Conservation (phyloP, 202 grass and related monocot species). For the Elaeis oleifera region DNA sequence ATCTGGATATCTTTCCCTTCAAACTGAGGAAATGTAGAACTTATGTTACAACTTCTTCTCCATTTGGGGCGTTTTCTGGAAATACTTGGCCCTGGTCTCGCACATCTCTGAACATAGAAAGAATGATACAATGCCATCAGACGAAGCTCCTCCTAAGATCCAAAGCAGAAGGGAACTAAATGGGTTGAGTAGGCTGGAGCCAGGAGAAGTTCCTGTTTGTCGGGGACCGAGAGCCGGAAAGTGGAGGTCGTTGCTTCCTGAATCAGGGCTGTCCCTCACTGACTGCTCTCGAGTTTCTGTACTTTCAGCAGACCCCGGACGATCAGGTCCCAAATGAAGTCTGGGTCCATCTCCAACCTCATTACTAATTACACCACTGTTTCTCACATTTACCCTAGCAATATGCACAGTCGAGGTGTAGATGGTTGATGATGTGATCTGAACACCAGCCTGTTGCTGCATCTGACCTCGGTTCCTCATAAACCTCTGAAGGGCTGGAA, state of each 20-base stretch:
- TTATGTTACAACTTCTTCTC: slow-evolving; percentile 64
- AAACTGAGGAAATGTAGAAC: background rate
- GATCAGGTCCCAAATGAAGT: slow-evolving; percentile 27
- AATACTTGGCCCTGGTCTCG: slow-evolving; percentile 60
- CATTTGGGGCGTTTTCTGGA: slow-evolving; percentile 38
- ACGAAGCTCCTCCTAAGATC: slow-evolving; percentile 68
- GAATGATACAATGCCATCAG: slow-evolving; percentile 88
- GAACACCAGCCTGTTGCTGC: slow-evolving; percentile 81
- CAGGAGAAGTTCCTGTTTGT: slow-evolving; percentile 40
- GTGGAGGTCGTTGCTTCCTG: slow-evolving; percentile 22
- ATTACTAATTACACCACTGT: slow-evolving; percentile 24
- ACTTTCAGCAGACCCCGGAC: slow-evolving; percentile 25
- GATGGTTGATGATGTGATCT: slow-evolving; percentile 86
- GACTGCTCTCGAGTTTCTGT: slow-evolving; percentile 33
- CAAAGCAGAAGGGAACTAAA: slow-evolving; percentile 72
- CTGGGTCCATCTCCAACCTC: slow-evolving; percentile 13
- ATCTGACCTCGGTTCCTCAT: slow-evolving; percentile 64
- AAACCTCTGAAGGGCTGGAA: slow-evolving; percentile 95
- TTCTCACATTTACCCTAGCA: slow-evolving; percentile 73
- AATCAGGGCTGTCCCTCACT: background rate
- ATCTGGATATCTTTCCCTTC: background rate
- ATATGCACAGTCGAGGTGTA: slow-evolving; percentile 92
- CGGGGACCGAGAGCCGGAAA: slow-evolving; percentile 40
- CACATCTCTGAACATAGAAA: slow-evolving; percentile 84
- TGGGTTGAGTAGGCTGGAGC: slow-evolving; percentile 53